These are phyloP conservation scores for Sugiyamaella smithiae DNA, from an alignment of 805 yeast genomes.

Conservation along the genomic window DNA sequence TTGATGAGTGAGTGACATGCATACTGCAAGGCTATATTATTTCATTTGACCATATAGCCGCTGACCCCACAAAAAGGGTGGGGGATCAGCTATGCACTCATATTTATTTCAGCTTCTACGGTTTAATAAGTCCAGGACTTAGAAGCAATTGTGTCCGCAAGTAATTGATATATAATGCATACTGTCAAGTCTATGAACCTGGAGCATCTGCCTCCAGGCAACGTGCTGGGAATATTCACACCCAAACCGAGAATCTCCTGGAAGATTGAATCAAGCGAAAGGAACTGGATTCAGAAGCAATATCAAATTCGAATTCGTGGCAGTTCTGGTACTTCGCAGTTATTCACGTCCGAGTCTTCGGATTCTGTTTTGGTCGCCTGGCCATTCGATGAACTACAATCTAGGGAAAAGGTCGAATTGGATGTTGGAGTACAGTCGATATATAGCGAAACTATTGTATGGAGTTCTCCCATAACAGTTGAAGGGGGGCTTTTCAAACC, in stretches of 20 bases:
- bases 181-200: not conserved
- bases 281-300: slow-evolving; percentile 8
- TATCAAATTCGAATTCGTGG: slow-evolving; percentile 7
- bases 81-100: too few relatives aligned
- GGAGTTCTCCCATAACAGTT: not conserved
- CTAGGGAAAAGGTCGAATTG: slow-evolving; percentile 8
- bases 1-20: too few relatives aligned
- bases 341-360: not conserved
- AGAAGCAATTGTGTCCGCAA: too few relatives aligned
- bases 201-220: not conserved
- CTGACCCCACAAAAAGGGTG: too few relatives aligned
- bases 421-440: slow-evolving; percentile 7
- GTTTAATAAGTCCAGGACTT: not conserved
- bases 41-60: too few relatives aligned
- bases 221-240: not conserved
- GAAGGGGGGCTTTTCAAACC: slow-evolving; percentile 6
- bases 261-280: slow-evolving; percentile 5
- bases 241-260: slow-evolving; percentile 11
- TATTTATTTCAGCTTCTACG: too few relatives aligned
- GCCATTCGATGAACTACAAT: slow-evolving; percentile 7
- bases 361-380: slow-evolving; percentile 12
- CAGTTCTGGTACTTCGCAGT: not conserved
- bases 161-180: not conserved
- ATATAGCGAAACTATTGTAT: not conserved
- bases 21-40: too few relatives aligned